Percentiles rank a stretch among this genome's conserved stretches.
These are phyloP conservation scores for Filosporella fistucella DNA, from an alignment of 495 filamentous ascomycete species.

Conservation along the genomic window DNA sequence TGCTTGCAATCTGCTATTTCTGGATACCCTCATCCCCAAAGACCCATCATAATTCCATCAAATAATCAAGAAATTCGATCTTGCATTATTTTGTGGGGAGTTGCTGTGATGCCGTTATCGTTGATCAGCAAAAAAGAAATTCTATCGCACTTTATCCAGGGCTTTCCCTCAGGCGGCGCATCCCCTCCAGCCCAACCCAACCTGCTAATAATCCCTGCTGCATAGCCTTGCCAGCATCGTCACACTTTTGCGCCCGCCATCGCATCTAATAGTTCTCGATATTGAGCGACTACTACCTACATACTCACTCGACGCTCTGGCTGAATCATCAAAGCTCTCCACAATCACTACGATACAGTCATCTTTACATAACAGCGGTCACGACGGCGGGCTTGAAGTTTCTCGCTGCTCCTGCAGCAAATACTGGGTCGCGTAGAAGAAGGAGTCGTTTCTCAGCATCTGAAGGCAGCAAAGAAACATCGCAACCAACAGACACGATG, in stretches of 20 bases:
- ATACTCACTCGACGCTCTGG: neutral
- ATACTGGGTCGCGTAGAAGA: constrained; percentile 1
- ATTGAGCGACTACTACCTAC: neutral
- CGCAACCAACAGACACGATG: constrained; percentile 10
- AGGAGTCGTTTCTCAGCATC: constrained; percentile 8
- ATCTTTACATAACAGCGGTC: constrained; percentile 14
- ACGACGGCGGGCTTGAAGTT: constrained; percentile 21
- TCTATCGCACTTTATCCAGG: too few relatives aligned
- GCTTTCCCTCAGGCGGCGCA: neutral
- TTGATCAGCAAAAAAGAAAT: too few relatives aligned
- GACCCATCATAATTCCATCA: too few relatives aligned
- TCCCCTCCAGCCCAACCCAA: neutral
- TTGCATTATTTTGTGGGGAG: neutral
- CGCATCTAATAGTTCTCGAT: too few relatives aligned
- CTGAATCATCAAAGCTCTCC: neutral
- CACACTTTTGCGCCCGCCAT: too few relatives aligned
- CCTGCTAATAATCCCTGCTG: neutral
- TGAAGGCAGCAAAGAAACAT: constrained; percentile 1
- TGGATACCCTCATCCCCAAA: too few relatives aligned
- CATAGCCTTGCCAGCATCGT: too few relatives aligned
- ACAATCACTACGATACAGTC: constrained; percentile 16
- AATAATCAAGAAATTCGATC: neutral
- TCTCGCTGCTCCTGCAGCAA: constrained; percentile 14
- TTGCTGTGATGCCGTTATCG: too few relatives aligned
- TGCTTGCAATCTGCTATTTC: too few relatives aligned